Evolutionary conservation across 2,329 filamentous ascomycete genomes (phyloP), one percentile per base, ranked within the genome.

Genomic region (Colletotrichum costaricense): DNA sequence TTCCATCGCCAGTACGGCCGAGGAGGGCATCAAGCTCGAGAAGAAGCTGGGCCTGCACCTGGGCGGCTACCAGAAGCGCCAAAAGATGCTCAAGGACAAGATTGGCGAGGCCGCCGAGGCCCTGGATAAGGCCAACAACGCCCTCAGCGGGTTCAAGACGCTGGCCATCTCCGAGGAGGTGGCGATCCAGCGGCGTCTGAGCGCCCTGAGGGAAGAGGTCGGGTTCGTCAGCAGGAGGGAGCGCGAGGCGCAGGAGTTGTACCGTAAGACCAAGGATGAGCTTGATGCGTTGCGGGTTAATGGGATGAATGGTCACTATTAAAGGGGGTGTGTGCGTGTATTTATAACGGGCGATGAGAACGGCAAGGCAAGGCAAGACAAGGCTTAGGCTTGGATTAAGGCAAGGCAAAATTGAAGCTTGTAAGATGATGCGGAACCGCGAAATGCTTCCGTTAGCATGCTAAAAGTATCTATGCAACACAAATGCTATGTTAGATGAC

Each of bases 21-120:
- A 96, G 77, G 89, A 92, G 70, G 94, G 94, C 67, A 94, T 95
- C 80, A 97, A 96, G 82, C 86, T 97, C 1, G 95, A 98, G 84
- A 98, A 98, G 89, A 98, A 97, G 83, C 89, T 99, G n/a, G 88
- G 88, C 0, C 87, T 97, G 67, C 93, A 97, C 78, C 91, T 97
- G 2, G 95, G 95, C 28, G 97, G 97, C 16, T 99, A 99, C 84
- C 92, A 95, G 81, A 92, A 95, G 77, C 93, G 97, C 38, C 92
- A 94, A 42, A 95, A 95, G 82, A 92, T 91, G 77, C 88, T 99
- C 30, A 90, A 91, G 26, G 89, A 92, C 73, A 98, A 98, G 85
- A 94, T 97, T 75, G 83, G 84, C 22, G 93, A 95, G 76, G 94
- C 95, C 1, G 90, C 91, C 30, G 89, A 91, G 24, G 93, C 93